A percentile compares a stretch with the other conserved stretches of the same genome.
Evolutionary conservation across 169 alveolate genomes (phyloP).

Genomic region (Cyclospora cayetanensis): DNA sequence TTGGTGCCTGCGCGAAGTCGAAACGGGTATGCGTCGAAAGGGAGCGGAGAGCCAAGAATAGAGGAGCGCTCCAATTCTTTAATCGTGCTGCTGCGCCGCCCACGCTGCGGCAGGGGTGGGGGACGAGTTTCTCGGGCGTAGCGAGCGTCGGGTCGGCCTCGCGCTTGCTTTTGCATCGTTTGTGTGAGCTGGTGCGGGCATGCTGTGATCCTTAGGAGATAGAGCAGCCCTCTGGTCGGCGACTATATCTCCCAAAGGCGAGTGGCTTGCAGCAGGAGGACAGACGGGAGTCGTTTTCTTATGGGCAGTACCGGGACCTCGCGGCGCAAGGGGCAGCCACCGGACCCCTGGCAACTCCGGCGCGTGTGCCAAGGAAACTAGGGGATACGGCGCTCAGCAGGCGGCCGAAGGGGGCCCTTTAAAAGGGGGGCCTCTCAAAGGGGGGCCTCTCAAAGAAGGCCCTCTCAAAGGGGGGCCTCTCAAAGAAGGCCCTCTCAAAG

Average conservation of each 20-base stretch:
- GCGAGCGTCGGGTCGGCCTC: neutral
- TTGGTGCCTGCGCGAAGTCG: conserved; percentile 61
- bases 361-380: neutral
- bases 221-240: conserved; percentile 63
- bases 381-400: neutral
- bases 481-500: neutral
- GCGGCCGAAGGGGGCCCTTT: neutral
- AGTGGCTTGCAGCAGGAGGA: conserved; percentile 68
- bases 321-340: neutral
- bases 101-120: neutral
- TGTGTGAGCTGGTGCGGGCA: neutral
- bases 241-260: conserved; percentile 61
- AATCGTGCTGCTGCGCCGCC: neutral
- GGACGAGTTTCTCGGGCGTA: neutral
- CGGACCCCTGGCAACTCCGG: neutral
- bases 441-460: neutral
- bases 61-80: neutral
- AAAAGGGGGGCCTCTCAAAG: neutral
- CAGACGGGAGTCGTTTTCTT: conserved; percentile 60
- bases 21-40: conserved; percentile 21
- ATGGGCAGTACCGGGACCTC: conserved; percentile 49
- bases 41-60: neutral
- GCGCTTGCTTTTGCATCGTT: neutral
- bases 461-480: neutral
- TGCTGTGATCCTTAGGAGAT: conserved; percentile 51